These are phyloP conservation scores for Phylloporus rhodoxanthus DNA, from an alignment of 768 basidiomycete genomes.

Conservation along the genomic window DNA sequence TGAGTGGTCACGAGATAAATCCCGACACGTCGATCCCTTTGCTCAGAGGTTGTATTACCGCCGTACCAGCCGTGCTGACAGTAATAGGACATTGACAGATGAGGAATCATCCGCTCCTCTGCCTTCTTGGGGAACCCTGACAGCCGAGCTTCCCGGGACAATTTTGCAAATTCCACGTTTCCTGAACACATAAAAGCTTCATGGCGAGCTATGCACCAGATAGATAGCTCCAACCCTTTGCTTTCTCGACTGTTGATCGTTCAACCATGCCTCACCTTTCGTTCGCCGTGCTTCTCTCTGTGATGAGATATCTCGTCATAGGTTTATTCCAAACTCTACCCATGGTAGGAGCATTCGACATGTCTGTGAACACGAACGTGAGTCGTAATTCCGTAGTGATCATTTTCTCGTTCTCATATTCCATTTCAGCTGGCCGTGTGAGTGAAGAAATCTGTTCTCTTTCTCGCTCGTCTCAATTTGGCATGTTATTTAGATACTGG, in stretches of 20 bases:
- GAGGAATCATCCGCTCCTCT: slow-evolving; percentile 1
- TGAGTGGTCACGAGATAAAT: neutral
- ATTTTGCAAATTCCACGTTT: neutral
- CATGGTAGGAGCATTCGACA: slow-evolving; percentile 11
- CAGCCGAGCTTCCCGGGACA: neutral
- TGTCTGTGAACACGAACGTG: slow-evolving; percentile 19
- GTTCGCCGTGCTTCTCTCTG: neutral
- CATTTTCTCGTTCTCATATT: neutral
- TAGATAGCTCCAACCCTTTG: neutral
- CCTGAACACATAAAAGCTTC: slow-evolving; percentile 9
- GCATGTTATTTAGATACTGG: slow-evolving; percentile 27
- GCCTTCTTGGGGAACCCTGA: neutral
- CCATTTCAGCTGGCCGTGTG: slow-evolving; percentile 18
- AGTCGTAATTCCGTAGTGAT: neutral
- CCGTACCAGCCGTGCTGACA: neutral
- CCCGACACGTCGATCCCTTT: neutral
- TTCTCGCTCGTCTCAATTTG: neutral
- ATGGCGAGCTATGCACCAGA: too few relatives aligned
- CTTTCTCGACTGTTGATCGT: neutral
- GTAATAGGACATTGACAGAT: neutral
- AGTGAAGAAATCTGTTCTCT: neutral
- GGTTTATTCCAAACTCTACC: neutral
- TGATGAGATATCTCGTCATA: neutral
- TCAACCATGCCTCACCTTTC: neutral
- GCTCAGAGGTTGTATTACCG: neutral